A percentile compares a stretch with the other conserved stretches of the same genome.
Conservation (phyloP, 345 rosid genomes). For the Aquilaria yunnanensis region DNA sequence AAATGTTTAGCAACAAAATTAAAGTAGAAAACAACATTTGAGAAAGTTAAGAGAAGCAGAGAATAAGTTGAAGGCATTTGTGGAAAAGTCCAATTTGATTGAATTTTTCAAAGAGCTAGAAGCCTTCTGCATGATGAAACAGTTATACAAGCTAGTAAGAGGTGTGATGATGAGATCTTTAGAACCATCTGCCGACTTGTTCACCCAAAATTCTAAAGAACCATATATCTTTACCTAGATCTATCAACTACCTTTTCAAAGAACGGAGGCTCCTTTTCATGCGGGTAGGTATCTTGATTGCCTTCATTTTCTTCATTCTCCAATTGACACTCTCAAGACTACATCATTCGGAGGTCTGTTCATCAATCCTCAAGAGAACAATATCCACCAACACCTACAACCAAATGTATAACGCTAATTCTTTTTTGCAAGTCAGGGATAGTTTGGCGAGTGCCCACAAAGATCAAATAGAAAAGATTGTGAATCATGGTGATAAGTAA, state of each 20-base stretch:
- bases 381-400: conserved; percentile 5
- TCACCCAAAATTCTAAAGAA: conserved; percentile 65
- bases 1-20: too few species aligned
- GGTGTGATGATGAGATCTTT: conserved; percentile 61
- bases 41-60: too few species aligned
- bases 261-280: conserved; percentile 95
- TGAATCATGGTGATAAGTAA: conserved; percentile 94
- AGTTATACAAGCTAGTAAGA: conserved; percentile 55
- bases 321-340: conserved; percentile 79
- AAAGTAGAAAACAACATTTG: too few species aligned
- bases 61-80: too few species aligned
- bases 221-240: conserved; percentile 78
- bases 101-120: not conserved
- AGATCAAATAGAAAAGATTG: conserved; percentile 51
- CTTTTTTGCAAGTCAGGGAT: not conserved
- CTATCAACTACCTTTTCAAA: conserved; percentile 71
- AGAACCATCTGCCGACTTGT: conserved; percentile 41
- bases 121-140: conserved; percentile 45
- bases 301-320: conserved; percentile 87
- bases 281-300: conserved; percentile 87
- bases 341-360: conserved; percentile 37
- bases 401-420: conserved; percentile 7
- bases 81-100: too few species aligned
- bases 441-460: conserved; percentile 66
- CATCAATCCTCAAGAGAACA: conserved; percentile 14